A percentile compares a stretch with the other conserved stretches of the same genome.
Conservation (phyloP, 106 monocot genomes). For the Dendrobium nobile region DNA sequence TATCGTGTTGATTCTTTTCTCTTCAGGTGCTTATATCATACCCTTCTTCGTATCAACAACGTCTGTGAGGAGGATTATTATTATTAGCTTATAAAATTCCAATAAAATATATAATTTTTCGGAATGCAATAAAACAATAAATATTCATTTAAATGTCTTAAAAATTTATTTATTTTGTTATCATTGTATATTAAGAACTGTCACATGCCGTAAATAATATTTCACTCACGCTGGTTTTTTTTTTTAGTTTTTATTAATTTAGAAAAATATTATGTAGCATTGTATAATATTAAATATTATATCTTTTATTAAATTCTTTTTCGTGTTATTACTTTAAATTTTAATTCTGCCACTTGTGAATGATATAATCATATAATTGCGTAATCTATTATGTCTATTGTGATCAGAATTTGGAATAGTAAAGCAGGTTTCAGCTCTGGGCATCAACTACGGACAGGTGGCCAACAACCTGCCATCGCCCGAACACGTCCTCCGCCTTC, state of each 20-base stretch:
- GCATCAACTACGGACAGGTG: slow-evolving; percentile 82
- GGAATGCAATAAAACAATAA: background rate
- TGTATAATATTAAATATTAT: too few species aligned
- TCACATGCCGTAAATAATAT: too few species aligned
- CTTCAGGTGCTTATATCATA: slow-evolving; percentile 35
- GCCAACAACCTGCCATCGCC: slow-evolving; percentile 67
- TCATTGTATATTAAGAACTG: background rate
- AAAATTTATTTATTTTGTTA: background rate
- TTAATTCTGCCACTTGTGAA: background rate
- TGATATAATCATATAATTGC: background rate
- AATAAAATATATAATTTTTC: too few species aligned
- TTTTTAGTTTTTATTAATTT: too few species aligned
- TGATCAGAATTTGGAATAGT: slow-evolving; percentile 38
- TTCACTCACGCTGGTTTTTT: too few species aligned
- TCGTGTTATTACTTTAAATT: background rate
- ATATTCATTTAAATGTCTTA: background rate
- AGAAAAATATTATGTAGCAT: too few species aligned
- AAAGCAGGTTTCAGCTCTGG: slow-evolving; percentile 22
- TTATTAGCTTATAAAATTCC: background rate
- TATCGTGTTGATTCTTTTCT: slow-evolving; percentile 33
- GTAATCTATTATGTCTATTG: slow-evolving; percentile 5
- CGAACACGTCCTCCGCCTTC: slow-evolving; percentile 31
- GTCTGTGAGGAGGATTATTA: background rate
- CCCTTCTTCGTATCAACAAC: background rate
- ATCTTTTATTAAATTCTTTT: too few species aligned